Percentiles rank a stretch among this genome's conserved stretches.
phyloP scores from a whole-genome alignment of 192 early-diverging fungal genomes.

The Phycomyces blakesleeanus region DNA sequence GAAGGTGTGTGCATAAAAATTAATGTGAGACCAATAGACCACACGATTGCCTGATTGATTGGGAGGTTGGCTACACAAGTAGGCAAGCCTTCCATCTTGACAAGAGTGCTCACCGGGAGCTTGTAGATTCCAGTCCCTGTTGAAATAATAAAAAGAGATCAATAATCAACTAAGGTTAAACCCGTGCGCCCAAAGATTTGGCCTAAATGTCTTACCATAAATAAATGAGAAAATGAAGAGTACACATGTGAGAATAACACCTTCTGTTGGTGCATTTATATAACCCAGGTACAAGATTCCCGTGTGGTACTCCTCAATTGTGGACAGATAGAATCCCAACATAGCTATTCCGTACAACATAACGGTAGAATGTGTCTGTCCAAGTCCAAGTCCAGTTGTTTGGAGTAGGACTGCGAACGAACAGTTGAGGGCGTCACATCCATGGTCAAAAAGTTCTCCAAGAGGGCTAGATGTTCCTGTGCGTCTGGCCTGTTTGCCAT shows the following conservation, averaged over 20 bases:
- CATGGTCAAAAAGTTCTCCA: conserved; percentile 95
- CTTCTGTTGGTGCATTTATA: conserved; percentile 86
- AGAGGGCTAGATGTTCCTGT: conserved; percentile 84
- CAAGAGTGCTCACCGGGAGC: not conserved
- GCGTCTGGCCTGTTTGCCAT: conserved; percentile 91
- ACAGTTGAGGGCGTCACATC: conserved; percentile 43
- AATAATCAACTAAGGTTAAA: no score
- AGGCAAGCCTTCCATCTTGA: not conserved
- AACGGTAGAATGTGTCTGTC: conserved; percentile 16
- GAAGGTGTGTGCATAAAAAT: conserved; percentile 31
- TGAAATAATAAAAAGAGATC: no score
- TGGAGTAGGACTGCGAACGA: conserved; percentile 29
- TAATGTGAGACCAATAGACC: conserved; percentile 21
- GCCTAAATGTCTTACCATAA: conserved; percentile 32
- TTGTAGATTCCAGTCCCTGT: not conserved
- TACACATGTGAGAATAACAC: conserved; percentile 62
- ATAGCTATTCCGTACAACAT: conserved; percentile 26
- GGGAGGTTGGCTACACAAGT: not conserved
- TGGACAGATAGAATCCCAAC: conserved; percentile 75
- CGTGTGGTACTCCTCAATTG: conserved; percentile 92
- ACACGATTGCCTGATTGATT: conserved; percentile 11
- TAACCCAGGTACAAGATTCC: conserved; percentile 81
- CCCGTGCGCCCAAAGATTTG: no score
- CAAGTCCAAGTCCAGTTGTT: conserved; percentile 20
- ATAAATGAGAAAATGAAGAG: conserved; percentile 62